Base-by-base conservation (phyloP, 805 yeast genomes). In the Wickerhamiella bombiphila region DNA sequence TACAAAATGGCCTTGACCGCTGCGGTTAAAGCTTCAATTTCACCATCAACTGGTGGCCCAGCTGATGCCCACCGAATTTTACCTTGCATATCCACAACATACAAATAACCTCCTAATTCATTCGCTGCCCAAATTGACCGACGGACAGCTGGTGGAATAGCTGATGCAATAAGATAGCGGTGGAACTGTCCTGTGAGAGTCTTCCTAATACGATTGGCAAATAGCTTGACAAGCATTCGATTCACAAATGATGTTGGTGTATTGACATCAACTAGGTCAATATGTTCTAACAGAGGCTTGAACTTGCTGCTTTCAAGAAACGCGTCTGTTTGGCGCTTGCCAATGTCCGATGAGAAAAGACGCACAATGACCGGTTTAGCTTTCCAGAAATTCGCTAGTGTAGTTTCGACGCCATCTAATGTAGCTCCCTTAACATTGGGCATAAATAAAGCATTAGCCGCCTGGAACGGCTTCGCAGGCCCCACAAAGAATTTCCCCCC, bases 41-140 rank as follows among this genome's bases (percentile, higher is more conserved):
- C 98, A 24, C 68, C 68, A n/a, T 68, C 72, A 13, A 66, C 65
- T 1, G 94, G 78, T 29, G 68, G 70, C 2, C 97, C 98, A 48
- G 93, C 73, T 3, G 83, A 80, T 18, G 83, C 85, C 97, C 97
- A 88, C 48, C 97, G 65, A 38, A 91, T 77, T 49, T 70, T 76
- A 36, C 78, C 76, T 11, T 73, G 63, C 13, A 64, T 64, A 52
- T 91, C 98, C 25, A 91, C 68, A 3, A 88, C 61, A 46, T 83
- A 78, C 8, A 85, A 63, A 52, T 81, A 85, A 0, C 97, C 97
- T 2, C 93, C 72, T 48, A 78, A 80, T 17, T 72, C 68, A 53
- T 88, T 88, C 39, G 74, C 76, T 47, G 85, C 70, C 35, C 70
- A 61, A 25, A 88, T 57, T 19, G 68, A 56, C 38, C 74, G 74